Percentiles rank a stretch among this genome's conserved stretches.
Evolutionary conservation across 1,284 basidiomycete genomes (phyloP).

Genomic region (Meira miltonrushii): DNA sequence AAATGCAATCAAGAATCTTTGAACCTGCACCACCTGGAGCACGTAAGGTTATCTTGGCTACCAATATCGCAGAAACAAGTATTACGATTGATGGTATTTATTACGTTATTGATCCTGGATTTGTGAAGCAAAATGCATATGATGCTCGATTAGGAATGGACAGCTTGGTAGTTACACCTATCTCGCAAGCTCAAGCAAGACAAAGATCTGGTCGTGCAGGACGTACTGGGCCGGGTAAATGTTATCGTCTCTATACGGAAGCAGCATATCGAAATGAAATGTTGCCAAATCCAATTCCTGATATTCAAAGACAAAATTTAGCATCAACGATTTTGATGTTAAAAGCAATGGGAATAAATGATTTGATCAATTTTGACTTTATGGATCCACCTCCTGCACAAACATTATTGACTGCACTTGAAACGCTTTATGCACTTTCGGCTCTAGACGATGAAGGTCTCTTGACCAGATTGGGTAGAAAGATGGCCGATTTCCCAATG

Average conservation of each 20-base stretch:
- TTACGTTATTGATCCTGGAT: conserved; percentile 96
- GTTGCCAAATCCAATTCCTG: conserved; percentile 94
- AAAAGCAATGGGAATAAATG: conserved; percentile 98
- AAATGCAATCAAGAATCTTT: conserved; percentile 95
- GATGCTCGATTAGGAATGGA: conserved; percentile 98
- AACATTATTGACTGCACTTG: conserved; percentile 89
- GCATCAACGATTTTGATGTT: conserved; percentile 87
- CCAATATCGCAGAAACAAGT: conserved; percentile 97
- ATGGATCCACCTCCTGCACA: conserved; percentile 98
- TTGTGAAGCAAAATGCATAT: conserved; percentile 98
- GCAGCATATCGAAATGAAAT: conserved; percentile 97
- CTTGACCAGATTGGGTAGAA: conserved; percentile 84
- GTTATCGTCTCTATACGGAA: conserved; percentile 95
- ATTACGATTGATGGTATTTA: conserved; percentile 98
- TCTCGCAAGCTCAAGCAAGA: conserved; percentile 94
- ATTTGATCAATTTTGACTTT: conserved; percentile 95
- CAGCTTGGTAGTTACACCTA: conserved; percentile 94
- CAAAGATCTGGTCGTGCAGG: conserved; percentile 94
- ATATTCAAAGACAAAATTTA: conserved; percentile 93
- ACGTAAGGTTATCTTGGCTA: conserved; percentile 94
- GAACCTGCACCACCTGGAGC: conserved; percentile 94
- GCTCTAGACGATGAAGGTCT: conserved; percentile 95
- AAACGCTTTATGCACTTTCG: conserved; percentile 87
- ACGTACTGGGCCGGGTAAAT: conserved; percentile 95
- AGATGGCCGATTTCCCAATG: conserved; percentile 98